A percentile compares a stretch with the other conserved stretches of the same genome.
phyloP scores from a whole-genome alignment of 1,284 basidiomycete species.

The Apiotrichum domesticum region DNA sequence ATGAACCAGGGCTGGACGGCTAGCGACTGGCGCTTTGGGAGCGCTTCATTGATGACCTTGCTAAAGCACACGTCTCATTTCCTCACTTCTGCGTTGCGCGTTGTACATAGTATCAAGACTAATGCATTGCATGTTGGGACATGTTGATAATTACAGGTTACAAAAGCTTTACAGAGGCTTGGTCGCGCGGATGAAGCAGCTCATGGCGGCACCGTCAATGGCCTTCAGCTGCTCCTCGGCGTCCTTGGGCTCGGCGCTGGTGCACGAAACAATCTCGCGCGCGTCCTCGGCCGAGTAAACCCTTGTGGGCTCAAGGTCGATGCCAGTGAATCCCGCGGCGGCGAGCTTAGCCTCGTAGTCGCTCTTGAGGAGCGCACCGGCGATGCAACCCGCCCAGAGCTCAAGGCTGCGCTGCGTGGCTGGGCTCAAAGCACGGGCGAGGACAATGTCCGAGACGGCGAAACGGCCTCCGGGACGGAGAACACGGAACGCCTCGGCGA shows the following conservation, averaged over 20 bases:
- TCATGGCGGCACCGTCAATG: slow-evolving; percentile 13
- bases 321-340: slow-evolving; percentile 9
- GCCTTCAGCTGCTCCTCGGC: slow-evolving; percentile 6
- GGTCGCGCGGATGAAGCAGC: slow-evolving; percentile 12
- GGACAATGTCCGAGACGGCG: slow-evolving; percentile 56
- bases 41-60: too few relatives aligned
- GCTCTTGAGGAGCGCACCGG: slow-evolving; percentile 13
- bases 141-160: too few relatives aligned
- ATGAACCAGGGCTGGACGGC: too few relatives aligned
- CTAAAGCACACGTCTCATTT: not conserved
- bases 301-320: slow-evolving; percentile 14
- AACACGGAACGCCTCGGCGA: slow-evolving; percentile 88
- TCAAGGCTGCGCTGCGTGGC: slow-evolving; percentile 7
- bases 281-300: slow-evolving; percentile 17
- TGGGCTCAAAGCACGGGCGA: slow-evolving; percentile 8
- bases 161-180: not conserved
- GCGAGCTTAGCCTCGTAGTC: slow-evolving; percentile 14
- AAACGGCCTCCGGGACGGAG: slow-evolving; percentile 94
- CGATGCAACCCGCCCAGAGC: slow-evolving; percentile 20
- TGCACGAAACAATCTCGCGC: slow-evolving; percentile 6
- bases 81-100: not conserved
- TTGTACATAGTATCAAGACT: too few relatives aligned
- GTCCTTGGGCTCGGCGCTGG: slow-evolving; percentile 2
- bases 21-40: too few relatives aligned
- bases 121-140: too few relatives aligned